A percentile compares a stretch with the other conserved stretches of the same genome.
Evolutionary conservation across 2,329 filamentous ascomycete species (phyloP).

Genomic region (Paecilomyces sp.): DNA sequence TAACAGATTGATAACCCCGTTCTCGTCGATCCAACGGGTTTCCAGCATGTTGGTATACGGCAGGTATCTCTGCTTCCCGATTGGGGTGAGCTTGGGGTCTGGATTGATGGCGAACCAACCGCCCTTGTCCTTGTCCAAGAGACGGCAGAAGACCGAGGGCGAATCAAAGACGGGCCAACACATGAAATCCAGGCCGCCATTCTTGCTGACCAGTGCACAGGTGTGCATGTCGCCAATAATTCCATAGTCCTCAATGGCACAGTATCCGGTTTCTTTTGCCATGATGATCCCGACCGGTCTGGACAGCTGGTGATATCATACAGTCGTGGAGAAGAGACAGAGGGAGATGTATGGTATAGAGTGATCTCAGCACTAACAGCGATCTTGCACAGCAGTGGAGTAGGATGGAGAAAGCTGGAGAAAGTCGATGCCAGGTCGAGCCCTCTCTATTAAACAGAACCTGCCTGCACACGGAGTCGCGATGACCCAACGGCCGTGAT

Average conservation of each 20-base stretch:
- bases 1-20: slow-evolving; percentile 64
- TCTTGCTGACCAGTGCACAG: slow-evolving; percentile 66
- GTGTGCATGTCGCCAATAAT: slow-evolving; percentile 77
- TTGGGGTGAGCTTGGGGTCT: slow-evolving; percentile 45
- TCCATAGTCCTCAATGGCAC: slow-evolving; percentile 65
- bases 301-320: neutral
- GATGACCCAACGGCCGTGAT: neutral
- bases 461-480: neutral
- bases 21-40: slow-evolving; percentile 69
- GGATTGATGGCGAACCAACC: slow-evolving; percentile 61
- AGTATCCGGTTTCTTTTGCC: slow-evolving; percentile 11
- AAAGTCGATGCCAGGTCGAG: neutral
- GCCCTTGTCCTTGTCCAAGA: slow-evolving; percentile 67
- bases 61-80: slow-evolving; percentile 71
- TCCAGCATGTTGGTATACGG: slow-evolving; percentile 69
- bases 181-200: slow-evolving; percentile 70
- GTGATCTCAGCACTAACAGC: neutral
- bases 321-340: neutral
- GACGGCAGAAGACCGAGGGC: slow-evolving; percentile 65
- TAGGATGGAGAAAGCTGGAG: neutral
- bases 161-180: slow-evolving; percentile 79
- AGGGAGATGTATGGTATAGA: neutral
- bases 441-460: neutral
- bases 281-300: neutral
- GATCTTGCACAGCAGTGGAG: neutral